Percentiles rank a stretch among this genome's conserved stretches.
Conservation (phyloP, 2,329 filamentous ascomycete genomes). For the Neurospora crassa region DNA sequence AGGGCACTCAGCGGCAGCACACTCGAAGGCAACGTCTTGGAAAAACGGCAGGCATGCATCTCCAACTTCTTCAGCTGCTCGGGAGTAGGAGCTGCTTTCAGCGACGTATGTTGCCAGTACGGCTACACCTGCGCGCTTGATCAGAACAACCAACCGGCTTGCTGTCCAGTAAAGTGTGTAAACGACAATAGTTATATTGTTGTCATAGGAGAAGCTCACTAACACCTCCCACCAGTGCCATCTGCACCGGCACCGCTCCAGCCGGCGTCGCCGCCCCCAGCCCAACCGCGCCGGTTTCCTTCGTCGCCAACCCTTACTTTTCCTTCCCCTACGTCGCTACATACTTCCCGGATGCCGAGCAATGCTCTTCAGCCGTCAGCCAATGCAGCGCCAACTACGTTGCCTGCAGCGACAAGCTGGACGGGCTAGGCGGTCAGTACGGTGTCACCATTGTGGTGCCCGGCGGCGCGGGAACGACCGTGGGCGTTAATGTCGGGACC, state of each 20-base stretch:
- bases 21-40: conserved; percentile 7
- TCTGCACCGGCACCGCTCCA: conserved; percentile 48
- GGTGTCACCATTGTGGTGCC: conserved; percentile 49
- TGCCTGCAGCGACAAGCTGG: conserved; percentile 41
- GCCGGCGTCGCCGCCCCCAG: conserved; percentile 23
- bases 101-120: conserved; percentile 40
- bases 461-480: conserved; percentile 42
- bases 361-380: conserved; percentile 41
- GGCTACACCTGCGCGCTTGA: conserved; percentile 43
- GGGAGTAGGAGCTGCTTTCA: conserved; percentile 35
- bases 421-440: conserved; percentile 29
- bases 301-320: conserved; percentile 49
- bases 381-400: conserved; percentile 46
- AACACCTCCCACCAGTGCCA: conserved; percentile 28
- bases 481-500: conserved; percentile 27
- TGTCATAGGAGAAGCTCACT: neutral
- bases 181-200: neutral
- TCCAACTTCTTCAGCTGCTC: conserved; percentile 42
- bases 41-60: conserved; percentile 30
- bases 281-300: conserved; percentile 33
- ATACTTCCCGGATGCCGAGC: conserved; percentile 38
- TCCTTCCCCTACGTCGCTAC: conserved; percentile 49
- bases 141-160: conserved; percentile 38
- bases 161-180: conserved; percentile 42
- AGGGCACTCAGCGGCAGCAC: neutral